These are phyloP conservation scores for Ophiostoma sp. DNA, from an alignment of 2,329 filamentous ascomycete genomes.

Conservation along the genomic window DNA sequence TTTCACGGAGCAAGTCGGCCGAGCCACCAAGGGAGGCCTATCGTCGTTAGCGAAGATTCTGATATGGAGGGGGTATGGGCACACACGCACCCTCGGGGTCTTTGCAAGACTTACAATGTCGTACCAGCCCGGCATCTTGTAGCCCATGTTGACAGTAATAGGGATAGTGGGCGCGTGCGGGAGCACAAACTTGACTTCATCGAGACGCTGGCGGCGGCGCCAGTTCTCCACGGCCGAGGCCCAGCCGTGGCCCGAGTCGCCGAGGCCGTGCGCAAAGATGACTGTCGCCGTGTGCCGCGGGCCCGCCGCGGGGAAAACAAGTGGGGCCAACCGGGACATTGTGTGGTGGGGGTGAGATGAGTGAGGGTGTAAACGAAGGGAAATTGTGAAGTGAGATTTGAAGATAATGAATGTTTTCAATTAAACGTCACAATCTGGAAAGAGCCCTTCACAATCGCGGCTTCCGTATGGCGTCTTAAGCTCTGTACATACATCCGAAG, in stretches of 20 bases:
- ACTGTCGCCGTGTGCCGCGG: constrained; percentile 84
- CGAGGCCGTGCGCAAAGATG: constrained; percentile 90
- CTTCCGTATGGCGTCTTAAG: constrained; percentile 1
- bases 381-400: background rate
- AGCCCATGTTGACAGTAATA: constrained; percentile 70
- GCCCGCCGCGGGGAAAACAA: constrained; percentile 76
- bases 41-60: background rate
- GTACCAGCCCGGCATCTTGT: constrained; percentile 85
- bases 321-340: constrained; percentile 42
- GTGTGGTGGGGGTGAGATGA: background rate
- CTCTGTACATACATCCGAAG: background rate
- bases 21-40: constrained; percentile 33
- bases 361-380: background rate
- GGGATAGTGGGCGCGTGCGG: constrained; percentile 86
- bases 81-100: background rate
- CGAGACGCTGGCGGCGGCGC: constrained; percentile 74
- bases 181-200: constrained; percentile 91
- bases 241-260: constrained; percentile 80
- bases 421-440: background rate
- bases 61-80: background rate
- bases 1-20: constrained; percentile 34
- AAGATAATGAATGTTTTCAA: background rate
- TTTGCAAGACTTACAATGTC: constrained; percentile 61
- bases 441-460: background rate
- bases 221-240: constrained; percentile 82